A percentile compares a stretch with the other conserved stretches of the same genome.
These are phyloP conservation scores for Pulveroboletus sp. DNA, from an alignment of 768 basidiomycete species.

Conservation along the genomic window DNA sequence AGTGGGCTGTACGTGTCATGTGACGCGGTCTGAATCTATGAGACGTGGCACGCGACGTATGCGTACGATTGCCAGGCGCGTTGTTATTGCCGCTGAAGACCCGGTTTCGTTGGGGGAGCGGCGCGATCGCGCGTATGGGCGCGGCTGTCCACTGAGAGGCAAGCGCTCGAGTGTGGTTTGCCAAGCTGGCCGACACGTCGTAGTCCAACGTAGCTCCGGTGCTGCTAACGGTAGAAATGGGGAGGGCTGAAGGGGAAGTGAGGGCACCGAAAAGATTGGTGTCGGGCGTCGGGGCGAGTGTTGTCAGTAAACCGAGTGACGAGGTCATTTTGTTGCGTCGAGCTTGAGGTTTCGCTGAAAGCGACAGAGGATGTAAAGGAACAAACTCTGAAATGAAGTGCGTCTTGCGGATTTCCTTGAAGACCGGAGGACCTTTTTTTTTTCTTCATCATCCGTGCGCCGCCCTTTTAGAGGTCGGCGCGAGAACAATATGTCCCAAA, in stretches of 20 bases:
- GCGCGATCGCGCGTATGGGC: conserved; percentile 23
- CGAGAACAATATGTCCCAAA: conserved; percentile 9
- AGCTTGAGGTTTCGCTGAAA: not conserved
- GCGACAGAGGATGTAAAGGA: not conserved
- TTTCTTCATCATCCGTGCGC: conserved; percentile 1
- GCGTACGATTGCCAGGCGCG: too few species aligned
- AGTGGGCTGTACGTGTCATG: too few species aligned
- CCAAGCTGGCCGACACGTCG: not conserved
- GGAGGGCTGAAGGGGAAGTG: not conserved
- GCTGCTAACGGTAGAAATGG: not conserved
- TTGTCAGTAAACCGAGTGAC: conserved; percentile 4
- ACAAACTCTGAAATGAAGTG: not conserved
- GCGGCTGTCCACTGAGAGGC: conserved; percentile 15
- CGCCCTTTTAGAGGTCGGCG: not conserved
- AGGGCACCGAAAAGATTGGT: not conserved
- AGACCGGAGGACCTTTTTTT: not conserved
- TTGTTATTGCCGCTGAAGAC: not conserved
- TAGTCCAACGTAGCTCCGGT: not conserved
- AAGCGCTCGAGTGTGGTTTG: not conserved
- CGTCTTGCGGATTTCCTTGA: not conserved
- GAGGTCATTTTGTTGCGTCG: conserved; percentile 4
- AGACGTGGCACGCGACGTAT: too few species aligned
- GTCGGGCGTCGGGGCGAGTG: not conserved
- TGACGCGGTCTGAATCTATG: too few species aligned
- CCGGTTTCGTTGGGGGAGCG: conserved; percentile 16